A percentile compares a stretch with the other conserved stretches of the same genome.
Conservation (phyloP, 306 rosid genomes). For the Carpinus fangiana region DNA sequence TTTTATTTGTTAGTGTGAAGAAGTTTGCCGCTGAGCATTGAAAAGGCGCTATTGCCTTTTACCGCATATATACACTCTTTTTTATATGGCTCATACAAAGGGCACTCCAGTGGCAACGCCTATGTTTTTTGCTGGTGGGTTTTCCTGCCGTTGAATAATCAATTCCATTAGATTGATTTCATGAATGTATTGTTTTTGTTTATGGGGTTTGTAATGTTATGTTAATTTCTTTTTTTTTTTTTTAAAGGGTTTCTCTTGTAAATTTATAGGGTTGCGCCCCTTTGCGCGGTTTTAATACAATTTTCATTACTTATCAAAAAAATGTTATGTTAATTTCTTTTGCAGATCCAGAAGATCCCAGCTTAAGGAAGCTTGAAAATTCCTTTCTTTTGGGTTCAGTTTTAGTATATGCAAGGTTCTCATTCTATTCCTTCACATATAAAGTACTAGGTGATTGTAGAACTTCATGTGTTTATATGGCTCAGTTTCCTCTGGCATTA, state of each 20-base stretch:
- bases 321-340: constrained; percentile 26
- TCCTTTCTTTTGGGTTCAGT: constrained; percentile 86
- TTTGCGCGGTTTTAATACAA: too few species aligned
- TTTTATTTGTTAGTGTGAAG: constrained; percentile 71
- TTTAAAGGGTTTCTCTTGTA: too few species aligned
- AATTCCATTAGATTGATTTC: constrained; percentile 11
- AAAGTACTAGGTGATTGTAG: neutral
- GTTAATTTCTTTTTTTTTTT: too few species aligned
- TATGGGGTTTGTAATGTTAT: constrained; percentile 1
- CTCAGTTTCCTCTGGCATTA: neutral
- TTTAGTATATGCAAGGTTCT: constrained; percentile 82
- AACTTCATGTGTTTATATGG: neutral
- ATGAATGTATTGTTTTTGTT: constrained; percentile 26
- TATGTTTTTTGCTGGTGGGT: constrained; percentile 83
- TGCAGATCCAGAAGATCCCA: constrained; percentile 81
- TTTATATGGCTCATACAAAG: constrained; percentile 76
- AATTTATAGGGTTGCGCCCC: too few species aligned
- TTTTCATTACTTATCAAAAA: too few species aligned
- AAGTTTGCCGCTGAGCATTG: constrained; percentile 88
- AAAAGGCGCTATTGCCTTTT: constrained; percentile 79
- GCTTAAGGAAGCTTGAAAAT: constrained; percentile 68
- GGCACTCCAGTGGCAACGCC: constrained; percentile 86
- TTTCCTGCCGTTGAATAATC: constrained; percentile 34
- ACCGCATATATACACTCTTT: constrained; percentile 82
- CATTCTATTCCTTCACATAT: constrained; percentile 23